A percentile compares a stretch with the other conserved stretches of the same genome.
These are phyloP conservation scores for Taphrina wiesneri DNA, from an alignment of 1,139 yeast genomes.

Conservation along the genomic window DNA sequence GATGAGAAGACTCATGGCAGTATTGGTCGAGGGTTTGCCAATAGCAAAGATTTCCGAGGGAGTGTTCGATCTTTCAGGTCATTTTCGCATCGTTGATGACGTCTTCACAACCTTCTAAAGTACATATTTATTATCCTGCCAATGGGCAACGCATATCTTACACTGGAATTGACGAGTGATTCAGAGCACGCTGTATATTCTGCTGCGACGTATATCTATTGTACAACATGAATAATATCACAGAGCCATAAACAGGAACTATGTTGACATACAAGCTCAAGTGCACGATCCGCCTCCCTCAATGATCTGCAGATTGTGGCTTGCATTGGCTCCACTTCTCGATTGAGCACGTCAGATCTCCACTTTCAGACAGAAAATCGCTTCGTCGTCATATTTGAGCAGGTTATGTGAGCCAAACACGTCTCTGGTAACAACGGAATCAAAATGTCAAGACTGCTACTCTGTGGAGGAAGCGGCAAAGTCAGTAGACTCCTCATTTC, in stretches of 20 bases:
- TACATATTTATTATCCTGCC: not conserved
- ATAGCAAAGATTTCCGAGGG: not conserved
- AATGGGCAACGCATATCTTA: not conserved
- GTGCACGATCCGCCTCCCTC: not conserved
- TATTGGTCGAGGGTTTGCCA: not conserved
- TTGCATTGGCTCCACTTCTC: not conserved
- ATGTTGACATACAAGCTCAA: not conserved
- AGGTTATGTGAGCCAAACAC: too few relatives aligned
- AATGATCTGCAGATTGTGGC: constrained; percentile 4
- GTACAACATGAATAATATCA: not conserved
- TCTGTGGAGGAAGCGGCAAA: constrained; percentile 66
- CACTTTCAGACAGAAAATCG: too few relatives aligned
- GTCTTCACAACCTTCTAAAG: not conserved
- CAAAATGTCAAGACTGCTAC: constrained; percentile 46
- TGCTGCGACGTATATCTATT: not conserved
- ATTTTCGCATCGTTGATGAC: constrained; percentile 11
- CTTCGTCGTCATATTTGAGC: too few relatives aligned
- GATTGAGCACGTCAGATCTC: constrained; percentile 12
- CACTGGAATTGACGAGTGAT: too few relatives aligned
- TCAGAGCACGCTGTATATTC: not conserved
- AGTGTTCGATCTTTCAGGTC: constrained; percentile 9
- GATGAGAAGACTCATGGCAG: not conserved
- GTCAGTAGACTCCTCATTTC: constrained; percentile 52
- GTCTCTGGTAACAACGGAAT: not conserved
- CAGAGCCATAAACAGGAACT: not conserved